Conservation (phyloP, 495 filamentous ascomycete species). For the Penicillium salamii region DNA sequence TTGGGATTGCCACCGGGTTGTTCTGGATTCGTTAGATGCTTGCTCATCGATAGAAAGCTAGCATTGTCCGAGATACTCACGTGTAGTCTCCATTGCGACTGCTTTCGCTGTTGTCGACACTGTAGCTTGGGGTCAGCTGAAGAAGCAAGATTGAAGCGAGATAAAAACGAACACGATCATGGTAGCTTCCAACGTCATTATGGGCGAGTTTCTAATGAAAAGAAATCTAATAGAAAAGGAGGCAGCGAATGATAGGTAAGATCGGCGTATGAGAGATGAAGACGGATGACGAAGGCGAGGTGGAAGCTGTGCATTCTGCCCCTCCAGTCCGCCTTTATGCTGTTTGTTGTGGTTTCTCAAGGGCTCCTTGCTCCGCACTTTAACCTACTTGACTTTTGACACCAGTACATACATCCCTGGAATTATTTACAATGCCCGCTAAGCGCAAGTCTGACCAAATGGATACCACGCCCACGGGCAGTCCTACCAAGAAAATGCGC, state of each 20-base stretch:
- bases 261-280: slow-evolving; percentile 13
- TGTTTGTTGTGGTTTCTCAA: slow-evolving; percentile 31
- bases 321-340: slow-evolving; percentile 11
- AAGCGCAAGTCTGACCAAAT: slow-evolving; percentile 57
- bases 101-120: slow-evolving; percentile 97
- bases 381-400: slow-evolving; percentile 14
- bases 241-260: slow-evolving; percentile 2
- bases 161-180: slow-evolving; percentile 63
- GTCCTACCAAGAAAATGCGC: slow-evolving; percentile 58
- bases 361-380: slow-evolving; percentile 16
- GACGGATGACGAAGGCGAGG: slow-evolving; percentile 12
- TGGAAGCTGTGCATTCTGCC: slow-evolving; percentile 30
- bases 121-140: slow-evolving; percentile 35
- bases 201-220: slow-evolving; percentile 33
- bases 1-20: slow-evolving; percentile 93
- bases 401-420: slow-evolving; percentile 9
- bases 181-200: slow-evolving; percentile 70
- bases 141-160: slow-evolving; percentile 8
- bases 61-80: slow-evolving; percentile 25
- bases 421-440: slow-evolving; percentile 48
- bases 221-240: slow-evolving; percentile 5
- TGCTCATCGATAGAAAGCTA: background rate
- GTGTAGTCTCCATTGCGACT: slow-evolving; percentile 94
- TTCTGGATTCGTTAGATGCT: slow-evolving; percentile 44
- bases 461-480: slow-evolving; percentile 48